Evolutionary conservation across 2,329 filamentous ascomycete species (phyloP), one percentile per base, ranked within the genome.

Genomic region (Apiospora malaysiana): DNA sequence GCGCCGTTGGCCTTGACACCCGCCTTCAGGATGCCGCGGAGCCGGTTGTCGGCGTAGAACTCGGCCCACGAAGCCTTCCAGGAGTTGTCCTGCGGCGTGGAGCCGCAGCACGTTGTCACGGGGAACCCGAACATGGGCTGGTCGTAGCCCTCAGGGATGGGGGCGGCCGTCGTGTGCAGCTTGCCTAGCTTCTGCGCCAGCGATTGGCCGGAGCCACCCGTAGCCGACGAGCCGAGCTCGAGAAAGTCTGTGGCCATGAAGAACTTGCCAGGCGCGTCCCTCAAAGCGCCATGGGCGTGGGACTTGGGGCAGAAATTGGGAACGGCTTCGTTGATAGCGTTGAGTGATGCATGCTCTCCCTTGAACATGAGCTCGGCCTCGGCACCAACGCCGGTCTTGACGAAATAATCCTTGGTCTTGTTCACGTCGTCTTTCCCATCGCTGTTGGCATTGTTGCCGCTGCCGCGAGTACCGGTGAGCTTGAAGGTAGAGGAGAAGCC

Each of bases 91-190:
- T 98, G 95, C 51, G 87, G 88, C 9, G 94, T 96, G 65, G 93
- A 89, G 2, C 95, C 95, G 81, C 95, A 98, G 81, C 93, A 97
- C 0, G 95, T 98, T 0, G 92, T 84, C 0, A 92, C 91, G 0
- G 93, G 92, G 78, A 98, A 98, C 2, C 95, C 95, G 75, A 95
- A 98, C 81, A 90, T 85, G 2, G 90, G 89, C 47, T 78, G 84
- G 1, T 86, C 81, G 73, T 88, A 85, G 25, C 89, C 89, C 14
- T 87, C 80, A 0, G 91, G 91, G 0, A 85, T 80, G 0, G 93
- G 92, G 0, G 93, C 93, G 0, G 92, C 89, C 0, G 91, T 94
- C 2, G 88, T 91, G 80, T 98, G 95, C 65, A 98, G 83, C 77
- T 87, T 90, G 1, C 93, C 94, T 9, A 98, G 85, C 79, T 97